A percentile compares a stretch with the other conserved stretches of the same genome.
phyloP scores from a whole-genome alignment of 164 flowering plant genomes.

The Echeveria elegans region DNA sequence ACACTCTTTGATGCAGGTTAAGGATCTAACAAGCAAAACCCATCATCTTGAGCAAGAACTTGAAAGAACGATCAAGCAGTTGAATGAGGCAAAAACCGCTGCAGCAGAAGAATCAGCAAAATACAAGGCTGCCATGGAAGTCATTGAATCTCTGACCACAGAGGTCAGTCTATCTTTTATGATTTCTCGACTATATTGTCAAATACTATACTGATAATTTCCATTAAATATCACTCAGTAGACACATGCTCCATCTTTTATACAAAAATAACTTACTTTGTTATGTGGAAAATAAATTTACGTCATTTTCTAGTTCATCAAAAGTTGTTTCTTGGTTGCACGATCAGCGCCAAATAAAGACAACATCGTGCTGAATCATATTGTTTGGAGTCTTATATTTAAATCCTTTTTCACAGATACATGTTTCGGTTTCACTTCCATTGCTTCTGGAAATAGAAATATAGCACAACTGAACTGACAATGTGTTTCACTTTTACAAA shows the following conservation, averaged over 20 bases:
- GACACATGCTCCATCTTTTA: not conserved
- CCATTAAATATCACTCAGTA: not conserved
- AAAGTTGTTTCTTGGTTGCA: not conserved
- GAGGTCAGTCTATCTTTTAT: conserved; percentile 41
- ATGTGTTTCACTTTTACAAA: not conserved
- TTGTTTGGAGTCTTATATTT: not conserved
- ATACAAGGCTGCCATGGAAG: conserved; percentile 76
- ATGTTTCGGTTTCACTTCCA: not conserved
- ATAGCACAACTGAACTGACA: not conserved
- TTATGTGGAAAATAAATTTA: not conserved
- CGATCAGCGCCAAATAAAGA: not conserved
- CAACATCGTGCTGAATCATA: not conserved
- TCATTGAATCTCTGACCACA: conserved; percentile 63
- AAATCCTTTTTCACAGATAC: not conserved
- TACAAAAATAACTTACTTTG: not conserved
- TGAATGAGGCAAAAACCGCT: conserved; percentile 46
- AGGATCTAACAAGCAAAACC: conserved; percentile 51
- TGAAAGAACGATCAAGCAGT: conserved; percentile 45
- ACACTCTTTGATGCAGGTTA: conserved; percentile 35
- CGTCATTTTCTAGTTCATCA: not conserved
- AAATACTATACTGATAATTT: not conserved
- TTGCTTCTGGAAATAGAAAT: not conserved
- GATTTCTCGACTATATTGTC: not conserved
- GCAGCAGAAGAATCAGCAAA: conserved; percentile 76
- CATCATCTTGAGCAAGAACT: conserved; percentile 68